Evolutionary conservation across 192 early-diverging fungal species (phyloP).

Genomic region (Chytriomyces sp.): DNA sequence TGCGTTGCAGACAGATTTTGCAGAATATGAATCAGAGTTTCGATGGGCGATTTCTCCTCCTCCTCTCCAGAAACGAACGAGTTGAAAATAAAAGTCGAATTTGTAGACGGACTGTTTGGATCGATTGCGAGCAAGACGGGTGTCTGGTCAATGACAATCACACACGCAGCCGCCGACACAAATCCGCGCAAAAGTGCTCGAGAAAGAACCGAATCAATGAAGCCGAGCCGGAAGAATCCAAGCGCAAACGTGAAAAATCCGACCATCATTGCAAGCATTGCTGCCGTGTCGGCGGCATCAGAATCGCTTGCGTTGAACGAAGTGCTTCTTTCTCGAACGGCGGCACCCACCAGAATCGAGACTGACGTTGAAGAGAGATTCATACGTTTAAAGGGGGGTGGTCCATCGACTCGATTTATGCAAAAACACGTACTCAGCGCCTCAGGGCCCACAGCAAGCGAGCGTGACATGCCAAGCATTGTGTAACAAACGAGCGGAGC

Average conservation of each 20-base stretch:
- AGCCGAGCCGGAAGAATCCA: slow-evolving; percentile 97
- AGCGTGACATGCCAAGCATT: slow-evolving; percentile 85
- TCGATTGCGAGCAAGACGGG: slow-evolving; percentile 75
- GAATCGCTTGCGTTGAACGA: not conserved
- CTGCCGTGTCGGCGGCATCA: slow-evolving; percentile 61
- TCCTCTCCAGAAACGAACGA: not conserved
- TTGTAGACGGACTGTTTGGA: not conserved
- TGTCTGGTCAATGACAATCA: slow-evolving; percentile 88
- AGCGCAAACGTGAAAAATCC: slow-evolving; percentile 91
- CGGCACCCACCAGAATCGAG: slow-evolving; percentile 80
- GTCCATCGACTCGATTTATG: not conserved
- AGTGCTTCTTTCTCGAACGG: slow-evolving; percentile 51
- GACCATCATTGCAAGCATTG: slow-evolving; percentile 80
- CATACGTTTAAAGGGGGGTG: no score
- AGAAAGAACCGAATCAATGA: slow-evolving; percentile 94
- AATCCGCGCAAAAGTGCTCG: slow-evolving; percentile 94
- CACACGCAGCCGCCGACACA: slow-evolving; percentile 90
- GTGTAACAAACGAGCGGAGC: slow-evolving; percentile 85
- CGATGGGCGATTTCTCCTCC: slow-evolving; percentile 74
- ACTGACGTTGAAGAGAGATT: slow-evolving; percentile 63
- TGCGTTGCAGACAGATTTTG: slow-evolving; percentile 71
- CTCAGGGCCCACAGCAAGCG: slow-evolving; percentile 94
- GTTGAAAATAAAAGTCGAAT: slow-evolving; percentile 13
- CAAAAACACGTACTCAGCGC: slow-evolving; percentile 49
- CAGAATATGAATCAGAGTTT: slow-evolving; percentile 74